These are phyloP conservation scores for Farysia itapuensis DNA, from an alignment of 1,284 basidiomycete genomes.

Conservation along the genomic window DNA sequence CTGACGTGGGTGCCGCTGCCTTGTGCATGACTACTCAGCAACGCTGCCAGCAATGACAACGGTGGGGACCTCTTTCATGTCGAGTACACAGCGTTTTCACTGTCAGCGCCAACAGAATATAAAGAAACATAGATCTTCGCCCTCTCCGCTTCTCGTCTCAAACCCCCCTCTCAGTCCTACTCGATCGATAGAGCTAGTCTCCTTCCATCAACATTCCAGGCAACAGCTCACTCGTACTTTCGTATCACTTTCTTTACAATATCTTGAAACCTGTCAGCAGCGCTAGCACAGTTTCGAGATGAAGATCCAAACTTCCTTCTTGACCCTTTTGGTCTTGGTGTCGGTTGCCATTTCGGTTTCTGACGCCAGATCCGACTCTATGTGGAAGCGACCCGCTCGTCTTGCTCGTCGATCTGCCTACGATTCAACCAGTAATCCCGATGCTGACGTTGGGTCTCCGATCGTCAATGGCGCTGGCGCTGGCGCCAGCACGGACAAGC, in stretches of 20 bases:
- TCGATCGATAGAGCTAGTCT: conserved; percentile 1
- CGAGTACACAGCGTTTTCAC: too few relatives aligned
- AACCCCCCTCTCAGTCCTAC: too few relatives aligned
- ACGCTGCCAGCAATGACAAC: too few relatives aligned
- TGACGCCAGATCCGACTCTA: conserved; percentile 12
- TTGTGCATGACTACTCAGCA: too few relatives aligned
- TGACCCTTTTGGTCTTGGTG: conserved; percentile 28
- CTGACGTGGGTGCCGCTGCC: too few relatives aligned
- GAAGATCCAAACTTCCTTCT: conserved; percentile 33
- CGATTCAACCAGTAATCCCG: neutral
- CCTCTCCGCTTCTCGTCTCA: too few relatives aligned
- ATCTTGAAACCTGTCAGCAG: neutral
- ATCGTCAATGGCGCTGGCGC: neutral
- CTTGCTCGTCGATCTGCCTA: conserved; percentile 12
- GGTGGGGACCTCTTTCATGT: too few relatives aligned
- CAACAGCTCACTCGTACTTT: neutral
- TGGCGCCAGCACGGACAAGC: too few relatives aligned
- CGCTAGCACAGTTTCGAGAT: conserved; percentile 4
- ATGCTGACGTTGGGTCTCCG: neutral
- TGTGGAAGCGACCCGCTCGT: conserved; percentile 25
- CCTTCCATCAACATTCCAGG: neutral
- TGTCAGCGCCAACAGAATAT: too few relatives aligned
- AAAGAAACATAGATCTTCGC: too few relatives aligned
- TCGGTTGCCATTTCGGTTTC: conserved; percentile 36
- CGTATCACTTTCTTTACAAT: neutral